Base-by-base conservation (phyloP, 495 filamentous ascomycete species). In the Neurospora tetraspora region DNA sequence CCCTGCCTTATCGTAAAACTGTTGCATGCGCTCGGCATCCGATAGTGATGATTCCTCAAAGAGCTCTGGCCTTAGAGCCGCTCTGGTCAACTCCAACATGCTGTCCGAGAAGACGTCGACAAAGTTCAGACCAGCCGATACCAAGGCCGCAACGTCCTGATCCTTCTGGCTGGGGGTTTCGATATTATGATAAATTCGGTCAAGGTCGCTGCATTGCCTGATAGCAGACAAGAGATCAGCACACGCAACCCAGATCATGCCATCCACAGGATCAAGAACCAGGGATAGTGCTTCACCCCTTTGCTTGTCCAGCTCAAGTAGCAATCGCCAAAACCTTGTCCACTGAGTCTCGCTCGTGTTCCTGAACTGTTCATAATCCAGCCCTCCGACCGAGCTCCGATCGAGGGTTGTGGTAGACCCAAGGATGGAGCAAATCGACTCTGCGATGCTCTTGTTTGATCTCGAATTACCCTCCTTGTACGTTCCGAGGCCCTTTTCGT, bases 261-360 rank as follows among this genome's bases (percentile, higher is more conserved):
- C 89, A 12, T 84, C 84, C 47, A 89, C 83, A 1, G 85, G 77
- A 76, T 98, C 96, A 74, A 90, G 91, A 1, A 89, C 88, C 39
- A 98, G 82, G 4, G 92, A 89, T 45, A 97, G 78, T 3, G 91
- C 88, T 77, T 97, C 93, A 7, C 91, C 90, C 77, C 94, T 87
- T 73, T 92, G 90, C 73, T 91, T 94, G 77, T 99, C 92, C 31
- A 99, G 86, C 77, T 98, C 94, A 14, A 89, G 84, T 69, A 94
- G 86, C 31, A 98, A 86, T 47, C 94, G 90, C 83, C 92, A 96
- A 81, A 96, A 96, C 61, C 93, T 87, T 53, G 91, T 89, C 96
- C 96, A 99, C 77, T 98, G 94, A 10, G 90, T 84, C 78, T 94
- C 89, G 47, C 90, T 90, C 39, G 91, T 89, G 38, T 82, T 81